Conservation (phyloP, 495 filamentous ascomycete genomes). For the Penicillium canescens region DNA sequence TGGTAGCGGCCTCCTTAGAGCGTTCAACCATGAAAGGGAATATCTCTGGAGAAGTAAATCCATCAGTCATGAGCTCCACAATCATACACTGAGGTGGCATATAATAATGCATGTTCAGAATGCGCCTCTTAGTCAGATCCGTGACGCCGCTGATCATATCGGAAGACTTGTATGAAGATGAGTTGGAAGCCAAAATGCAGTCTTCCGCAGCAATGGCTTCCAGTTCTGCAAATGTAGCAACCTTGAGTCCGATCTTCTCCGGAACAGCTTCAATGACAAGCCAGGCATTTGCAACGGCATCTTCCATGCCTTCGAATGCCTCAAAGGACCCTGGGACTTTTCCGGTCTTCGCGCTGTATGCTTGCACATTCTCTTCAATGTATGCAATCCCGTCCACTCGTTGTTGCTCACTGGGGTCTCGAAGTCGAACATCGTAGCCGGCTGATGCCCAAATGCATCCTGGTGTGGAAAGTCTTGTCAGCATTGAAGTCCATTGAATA, state of each 20-base stretch:
- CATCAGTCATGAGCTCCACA: constrained; percentile 56
- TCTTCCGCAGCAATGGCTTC: constrained; percentile 40
- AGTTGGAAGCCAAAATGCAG: constrained; percentile 55
- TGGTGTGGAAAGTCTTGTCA: background rate
- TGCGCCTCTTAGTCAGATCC: constrained; percentile 25
- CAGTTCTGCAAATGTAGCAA: constrained; percentile 46
- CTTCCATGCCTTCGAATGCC: constrained; percentile 32
- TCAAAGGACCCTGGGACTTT: constrained; percentile 24
- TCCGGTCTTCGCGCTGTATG: constrained; percentile 35
- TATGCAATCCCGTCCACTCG: constrained; percentile 34
- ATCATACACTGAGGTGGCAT: constrained; percentile 43
- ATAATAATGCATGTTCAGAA: constrained; percentile 51
- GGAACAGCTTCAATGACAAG: constrained; percentile 58
- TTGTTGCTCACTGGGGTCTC: constrained; percentile 41
- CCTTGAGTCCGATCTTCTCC: constrained; percentile 53
- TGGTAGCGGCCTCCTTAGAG: constrained; percentile 37
- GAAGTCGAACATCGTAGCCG: constrained; percentile 42
- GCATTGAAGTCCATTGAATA: background rate
- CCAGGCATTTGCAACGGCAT: constrained; percentile 43
- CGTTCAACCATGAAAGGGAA: constrained; percentile 42
- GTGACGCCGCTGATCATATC: constrained; percentile 47
- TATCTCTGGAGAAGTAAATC: constrained; percentile 40
- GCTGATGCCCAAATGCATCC: constrained; percentile 41
- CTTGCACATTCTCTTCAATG: constrained; percentile 33
- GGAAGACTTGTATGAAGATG: constrained; percentile 45